A percentile compares a stretch with the other conserved stretches of the same genome.
phyloP scores from a whole-genome alignment of 371 early-diverging fungal species.

The Paraphysoderma sedebokerense region DNA sequence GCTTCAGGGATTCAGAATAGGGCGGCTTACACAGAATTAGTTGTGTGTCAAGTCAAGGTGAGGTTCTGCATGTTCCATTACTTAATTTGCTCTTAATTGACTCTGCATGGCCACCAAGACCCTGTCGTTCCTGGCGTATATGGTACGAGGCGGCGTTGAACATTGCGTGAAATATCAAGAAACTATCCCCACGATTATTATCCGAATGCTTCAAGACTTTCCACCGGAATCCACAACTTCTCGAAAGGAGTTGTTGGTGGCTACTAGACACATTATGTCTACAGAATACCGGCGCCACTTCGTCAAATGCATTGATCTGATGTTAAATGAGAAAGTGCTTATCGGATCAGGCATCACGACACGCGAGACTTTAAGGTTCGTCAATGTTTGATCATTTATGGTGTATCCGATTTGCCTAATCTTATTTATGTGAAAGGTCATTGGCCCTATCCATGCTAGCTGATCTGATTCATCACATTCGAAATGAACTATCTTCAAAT shows the following conservation, averaged over 20 bases:
- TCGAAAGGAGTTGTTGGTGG: conserved; percentile 88
- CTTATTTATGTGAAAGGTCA: conserved; percentile 28
- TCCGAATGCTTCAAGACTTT: conserved; percentile 73
- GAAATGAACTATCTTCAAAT: conserved; percentile 52
- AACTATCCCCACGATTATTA: conserved; percentile 70
- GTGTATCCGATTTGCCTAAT: not conserved
- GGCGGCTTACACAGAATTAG: conserved; percentile 60
- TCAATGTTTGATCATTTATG: not conserved
- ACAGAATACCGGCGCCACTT: conserved; percentile 79
- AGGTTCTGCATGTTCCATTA: not conserved
- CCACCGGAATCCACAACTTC: conserved; percentile 86
- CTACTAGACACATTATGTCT: conserved; percentile 82
- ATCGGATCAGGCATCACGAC: conserved; percentile 85
- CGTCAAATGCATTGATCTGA: conserved; percentile 64
- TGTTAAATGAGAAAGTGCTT: conserved; percentile 79
- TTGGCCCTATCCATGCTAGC: conserved; percentile 87
- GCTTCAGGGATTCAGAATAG: conserved; percentile 55
- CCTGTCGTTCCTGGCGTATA: conserved; percentile 89
- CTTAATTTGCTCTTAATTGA: not conserved
- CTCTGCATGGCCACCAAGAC: too few species aligned
- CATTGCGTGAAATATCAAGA: conserved; percentile 53
- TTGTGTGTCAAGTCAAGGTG: conserved; percentile 76
- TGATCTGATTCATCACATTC: conserved; percentile 87
- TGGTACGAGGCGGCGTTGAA: conserved; percentile 57
- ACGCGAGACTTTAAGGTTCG: conserved; percentile 65